These are phyloP conservation scores for Massarina eburnea DNA, from an alignment of 2,329 filamentous ascomycete genomes.

Conservation along the genomic window DNA sequence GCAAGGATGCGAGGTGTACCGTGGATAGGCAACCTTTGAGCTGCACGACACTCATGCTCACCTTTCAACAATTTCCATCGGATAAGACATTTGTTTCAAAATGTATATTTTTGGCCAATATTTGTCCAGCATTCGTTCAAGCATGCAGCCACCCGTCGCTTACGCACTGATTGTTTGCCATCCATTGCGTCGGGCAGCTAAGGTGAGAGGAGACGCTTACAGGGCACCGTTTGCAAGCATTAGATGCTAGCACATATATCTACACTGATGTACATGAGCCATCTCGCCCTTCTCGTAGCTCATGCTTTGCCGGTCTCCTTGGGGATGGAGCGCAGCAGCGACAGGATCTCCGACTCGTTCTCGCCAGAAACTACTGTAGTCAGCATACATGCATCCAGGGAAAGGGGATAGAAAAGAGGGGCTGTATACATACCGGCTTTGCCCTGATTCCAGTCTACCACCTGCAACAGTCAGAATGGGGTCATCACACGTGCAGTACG, in stretches of 20 bases:
- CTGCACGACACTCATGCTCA: neutral
- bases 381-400: slow-evolving; percentile 3
- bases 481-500: neutral
- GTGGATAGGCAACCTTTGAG: neutral
- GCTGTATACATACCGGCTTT: slow-evolving; percentile 60
- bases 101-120: too few relatives aligned
- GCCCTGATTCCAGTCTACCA: slow-evolving; percentile 94
- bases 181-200: neutral
- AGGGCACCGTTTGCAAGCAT: neutral
- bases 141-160: slow-evolving; percentile 21
- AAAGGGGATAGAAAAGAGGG: neutral
- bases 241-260: neutral
- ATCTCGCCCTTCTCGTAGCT: neutral
- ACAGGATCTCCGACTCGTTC: slow-evolving; percentile 85
- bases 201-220: slow-evolving; percentile 8
- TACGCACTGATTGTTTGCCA: slow-evolving; percentile 6
- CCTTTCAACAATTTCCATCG: neutral
- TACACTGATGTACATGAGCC: neutral
- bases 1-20: neutral
- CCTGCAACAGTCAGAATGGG: slow-evolving; percentile 16
- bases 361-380: slow-evolving; percentile 62
- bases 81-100: neutral
- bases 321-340: slow-evolving; percentile 66
- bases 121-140: neutral
- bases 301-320: slow-evolving; percentile 38